A percentile compares a stretch with the other conserved stretches of the same genome.
Conservation (phyloP, 495 filamentous ascomycete species). For the Schizothecium vesticola region DNA sequence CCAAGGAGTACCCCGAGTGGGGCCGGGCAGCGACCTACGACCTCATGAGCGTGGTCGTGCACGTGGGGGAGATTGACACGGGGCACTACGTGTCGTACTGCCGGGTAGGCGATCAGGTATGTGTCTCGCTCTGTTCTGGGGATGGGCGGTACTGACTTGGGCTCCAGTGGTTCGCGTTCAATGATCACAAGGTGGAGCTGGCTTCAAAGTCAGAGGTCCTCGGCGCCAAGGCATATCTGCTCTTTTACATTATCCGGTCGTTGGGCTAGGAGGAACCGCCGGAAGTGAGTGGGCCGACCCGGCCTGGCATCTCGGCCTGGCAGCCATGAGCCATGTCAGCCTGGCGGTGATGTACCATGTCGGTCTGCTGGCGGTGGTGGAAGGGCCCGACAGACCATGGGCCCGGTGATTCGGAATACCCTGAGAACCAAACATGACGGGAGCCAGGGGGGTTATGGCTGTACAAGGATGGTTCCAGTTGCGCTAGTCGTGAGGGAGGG, state of each 20-base stretch:
- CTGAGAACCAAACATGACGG: neutral
- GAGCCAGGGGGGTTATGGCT: neutral
- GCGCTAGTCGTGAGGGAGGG: neutral
- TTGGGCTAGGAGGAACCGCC: neutral
- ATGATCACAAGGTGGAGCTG: constrained; percentile 82
- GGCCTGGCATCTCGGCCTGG: too few species aligned
- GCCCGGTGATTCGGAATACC: neutral
- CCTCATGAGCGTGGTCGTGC: constrained; percentile 77
- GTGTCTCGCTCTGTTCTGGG: constrained; percentile 18
- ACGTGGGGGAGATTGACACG: constrained; percentile 80
- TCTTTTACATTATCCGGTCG: constrained; percentile 77
- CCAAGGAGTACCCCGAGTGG: constrained; percentile 42
- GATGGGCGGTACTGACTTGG: constrained; percentile 1
- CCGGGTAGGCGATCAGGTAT: constrained; percentile 66
- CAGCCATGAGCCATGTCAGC: too few species aligned
- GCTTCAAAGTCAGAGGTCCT: constrained; percentile 76
- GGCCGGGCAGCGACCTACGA: constrained; percentile 65
- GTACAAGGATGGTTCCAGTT: neutral
- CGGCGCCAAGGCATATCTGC: constrained; percentile 72
- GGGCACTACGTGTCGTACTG: constrained; percentile 88
- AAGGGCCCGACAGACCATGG: neutral
- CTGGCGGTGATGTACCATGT: too few species aligned
- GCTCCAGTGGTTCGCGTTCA: constrained; percentile 78
- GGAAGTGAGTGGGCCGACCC: neutral
- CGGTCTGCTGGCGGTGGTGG: too few species aligned